Evolutionary conservation across 805 yeast genomes (phyloP).

Genomic region (Starmerella stellata): DNA sequence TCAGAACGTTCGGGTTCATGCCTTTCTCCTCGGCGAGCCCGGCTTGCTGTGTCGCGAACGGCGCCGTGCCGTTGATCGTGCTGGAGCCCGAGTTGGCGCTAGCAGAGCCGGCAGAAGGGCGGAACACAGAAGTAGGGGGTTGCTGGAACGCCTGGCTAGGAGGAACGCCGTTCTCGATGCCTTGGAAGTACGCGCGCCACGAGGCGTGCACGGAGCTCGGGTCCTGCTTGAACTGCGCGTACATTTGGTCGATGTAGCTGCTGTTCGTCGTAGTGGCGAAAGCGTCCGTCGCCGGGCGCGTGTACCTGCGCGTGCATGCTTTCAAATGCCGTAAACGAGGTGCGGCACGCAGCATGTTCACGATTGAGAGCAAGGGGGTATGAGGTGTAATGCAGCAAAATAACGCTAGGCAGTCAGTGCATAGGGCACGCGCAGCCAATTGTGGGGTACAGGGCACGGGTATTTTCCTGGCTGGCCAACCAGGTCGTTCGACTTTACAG

Average conservation of each 20-base stretch:
- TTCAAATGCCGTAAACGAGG: no score
- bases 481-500: no score
- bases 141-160: slow-evolving; percentile 66
- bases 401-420: no score
- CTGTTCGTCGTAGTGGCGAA: slow-evolving; percentile 75
- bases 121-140: slow-evolving; percentile 62
- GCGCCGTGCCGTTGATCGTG: slow-evolving; percentile 26
- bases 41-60: slow-evolving; percentile 39
- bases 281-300: slow-evolving; percentile 32
- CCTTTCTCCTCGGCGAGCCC: slow-evolving; percentile 22
- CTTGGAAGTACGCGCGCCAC: slow-evolving; percentile 90
- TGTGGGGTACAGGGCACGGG: no score
- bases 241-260: slow-evolving; percentile 94
- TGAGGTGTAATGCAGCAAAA: no score
- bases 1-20: slow-evolving; percentile 17
- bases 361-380: neutral
- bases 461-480: no score
- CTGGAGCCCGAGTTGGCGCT: neutral
- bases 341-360: neutral
- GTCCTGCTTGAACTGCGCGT: slow-evolving; percentile 79
- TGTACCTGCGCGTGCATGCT: neutral
- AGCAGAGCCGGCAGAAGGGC: slow-evolving; percentile 34
- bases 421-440: no score
- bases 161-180: slow-evolving; percentile 52
- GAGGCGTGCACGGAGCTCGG: slow-evolving; percentile 84